Conservation (phyloP, 2,329 filamentous ascomycete genomes). For the Monosporascus sp. region DNA sequence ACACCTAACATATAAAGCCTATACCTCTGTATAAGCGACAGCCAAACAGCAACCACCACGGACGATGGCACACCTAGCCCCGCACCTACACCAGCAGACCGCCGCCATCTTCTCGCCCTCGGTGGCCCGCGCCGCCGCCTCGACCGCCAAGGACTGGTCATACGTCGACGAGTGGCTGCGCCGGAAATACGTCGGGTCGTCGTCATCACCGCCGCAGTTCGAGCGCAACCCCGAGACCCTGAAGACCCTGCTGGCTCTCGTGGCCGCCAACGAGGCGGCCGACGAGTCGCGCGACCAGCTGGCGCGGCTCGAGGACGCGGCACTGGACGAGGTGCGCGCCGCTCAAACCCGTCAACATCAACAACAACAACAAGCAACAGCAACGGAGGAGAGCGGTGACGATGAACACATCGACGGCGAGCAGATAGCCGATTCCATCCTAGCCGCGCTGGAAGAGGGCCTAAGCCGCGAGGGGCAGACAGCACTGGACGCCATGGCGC, state of each 20-base stretch:
- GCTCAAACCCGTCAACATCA: constrained; percentile 28
- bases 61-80: constrained; percentile 28
- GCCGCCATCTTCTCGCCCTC: constrained; percentile 63
- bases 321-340: constrained; percentile 47
- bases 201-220: constrained; percentile 55
- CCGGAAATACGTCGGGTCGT: constrained; percentile 44
- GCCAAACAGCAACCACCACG: background rate
- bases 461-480: constrained; percentile 49
- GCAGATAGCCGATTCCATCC: constrained; percentile 33
- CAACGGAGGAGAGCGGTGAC: background rate
- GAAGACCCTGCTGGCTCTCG: constrained; percentile 66
- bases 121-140: constrained; percentile 67
- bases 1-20: constrained; percentile 1
- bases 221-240: constrained; percentile 85
- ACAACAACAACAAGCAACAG: background rate
- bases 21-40: background rate
- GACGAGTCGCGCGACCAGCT: constrained; percentile 63
- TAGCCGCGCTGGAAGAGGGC: constrained; percentile 47
- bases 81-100: constrained; percentile 12
- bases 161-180: constrained; percentile 80
- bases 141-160: constrained; percentile 85
- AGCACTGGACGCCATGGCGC: constrained; percentile 53
- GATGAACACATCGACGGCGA: constrained; percentile 11
- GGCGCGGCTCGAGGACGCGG: constrained; percentile 51
- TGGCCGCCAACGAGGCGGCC: constrained; percentile 69